Evolutionary conservation across 2,329 filamentous ascomycete species (phyloP).

Genomic region (Verticillium albo-atrum): DNA sequence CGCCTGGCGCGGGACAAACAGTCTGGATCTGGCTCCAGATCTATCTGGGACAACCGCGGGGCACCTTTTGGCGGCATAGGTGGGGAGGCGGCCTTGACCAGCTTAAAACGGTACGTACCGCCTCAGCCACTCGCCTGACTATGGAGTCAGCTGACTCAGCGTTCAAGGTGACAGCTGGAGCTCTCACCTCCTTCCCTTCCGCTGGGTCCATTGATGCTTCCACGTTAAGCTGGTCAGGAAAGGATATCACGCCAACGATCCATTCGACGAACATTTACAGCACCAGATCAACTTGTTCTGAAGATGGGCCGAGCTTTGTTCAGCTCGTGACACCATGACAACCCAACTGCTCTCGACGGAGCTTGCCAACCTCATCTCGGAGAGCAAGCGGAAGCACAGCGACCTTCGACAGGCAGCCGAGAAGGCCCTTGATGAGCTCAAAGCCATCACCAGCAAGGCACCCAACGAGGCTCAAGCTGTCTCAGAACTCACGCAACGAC

Average conservation of each 20-base stretch:
- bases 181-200: background rate
- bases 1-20: background rate
- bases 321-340: slow-evolving; percentile 63
- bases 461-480: slow-evolving; percentile 73
- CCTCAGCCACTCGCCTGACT: background rate
- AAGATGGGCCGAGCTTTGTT: slow-evolving; percentile 6
- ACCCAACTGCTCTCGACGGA: slow-evolving; percentile 85
- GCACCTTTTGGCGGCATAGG: background rate
- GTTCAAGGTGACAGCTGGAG: background rate
- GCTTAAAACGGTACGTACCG: background rate
- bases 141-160: background rate
- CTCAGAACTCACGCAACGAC: slow-evolving; percentile 74
- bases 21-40: background rate
- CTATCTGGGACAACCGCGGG: background rate
- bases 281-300: background rate
- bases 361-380: slow-evolving; percentile 85
- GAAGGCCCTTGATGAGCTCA: slow-evolving; percentile 87
- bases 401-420: slow-evolving; percentile 92
- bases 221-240: background rate
- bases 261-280: background rate
- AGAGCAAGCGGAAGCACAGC: slow-evolving; percentile 91
- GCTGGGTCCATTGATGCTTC: background rate
- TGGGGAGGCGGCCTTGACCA: too few species aligned
- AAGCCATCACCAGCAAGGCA: slow-evolving; percentile 54
- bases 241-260: background rate